Evolutionary conservation across 305 asterid species (phyloP), one percentile per base, ranked within the genome.

Genomic region (Fraxinus dipetala): DNA sequence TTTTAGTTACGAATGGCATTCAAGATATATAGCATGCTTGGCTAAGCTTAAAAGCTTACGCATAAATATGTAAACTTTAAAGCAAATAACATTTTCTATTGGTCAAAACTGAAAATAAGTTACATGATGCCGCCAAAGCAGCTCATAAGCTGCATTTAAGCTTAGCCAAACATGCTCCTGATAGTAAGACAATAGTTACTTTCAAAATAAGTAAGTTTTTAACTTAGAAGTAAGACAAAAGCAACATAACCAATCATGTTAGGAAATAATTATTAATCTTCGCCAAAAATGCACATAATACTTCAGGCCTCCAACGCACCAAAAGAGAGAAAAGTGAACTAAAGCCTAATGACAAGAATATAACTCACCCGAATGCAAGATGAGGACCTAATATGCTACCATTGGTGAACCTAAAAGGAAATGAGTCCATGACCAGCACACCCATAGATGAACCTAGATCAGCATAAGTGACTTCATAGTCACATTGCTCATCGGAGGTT

Each of bases 381-480:
- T 56, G 83, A 80, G 98, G 98, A 67, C 87, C 89, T 75, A 87
- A 63, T 6, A 16, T n/a, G 78, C 85, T 89, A n/a, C 98, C 97
- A 48, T 94, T 93, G 79, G 91, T 89, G 76, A 93, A 87, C 80
- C 67, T 86, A 67, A 95, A 83, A 83, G 97, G 89, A 87, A 94
- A 90, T 0, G 56, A 20, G 79, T 96, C 99, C 77, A 82, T 91
- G 75, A 94, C 89, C 80, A 96, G 89, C 63, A 96, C 97, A 20
- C 99, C 98, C 79, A 91, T 45, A 51, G 99, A 90, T 30, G 97
- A 94, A 76, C 97, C 94, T 51, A 75, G 81, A 83, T 95, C 99
- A 13, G 98, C 99, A 87, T 95, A 94, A 77, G 81, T 89, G 83
- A 95, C 85, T 88, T 95, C 92, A 54, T 95, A 95, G 87, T 95